Percentiles rank a stretch among this genome's conserved stretches.
Evolutionary conservation across 192 early-diverging fungal genomes (phyloP).

Genomic region (Mortierella hygrophila): DNA sequence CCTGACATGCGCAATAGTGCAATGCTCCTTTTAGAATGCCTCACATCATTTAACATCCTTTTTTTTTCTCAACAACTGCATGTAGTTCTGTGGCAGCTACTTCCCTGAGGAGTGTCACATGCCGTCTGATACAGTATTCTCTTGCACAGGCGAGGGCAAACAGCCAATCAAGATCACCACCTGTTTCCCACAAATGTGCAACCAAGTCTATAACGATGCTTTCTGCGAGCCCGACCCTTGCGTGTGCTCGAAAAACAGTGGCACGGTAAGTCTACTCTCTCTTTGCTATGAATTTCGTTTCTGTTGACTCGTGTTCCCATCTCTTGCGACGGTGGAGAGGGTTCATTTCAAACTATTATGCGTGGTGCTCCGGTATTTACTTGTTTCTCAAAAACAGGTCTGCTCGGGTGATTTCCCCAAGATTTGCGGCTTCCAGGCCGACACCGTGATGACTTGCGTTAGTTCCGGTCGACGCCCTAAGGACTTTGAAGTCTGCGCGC

Average conservation of each 20-base stretch:
- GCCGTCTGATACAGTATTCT: neutral
- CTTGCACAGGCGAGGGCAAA: neutral
- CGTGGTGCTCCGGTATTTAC: too few species aligned
- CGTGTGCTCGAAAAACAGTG: neutral
- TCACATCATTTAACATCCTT: neutral
- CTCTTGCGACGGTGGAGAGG: too few species aligned
- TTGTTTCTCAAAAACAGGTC: neutral
- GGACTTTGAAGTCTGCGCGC: neutral
- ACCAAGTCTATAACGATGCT: neutral
- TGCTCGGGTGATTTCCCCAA: neutral
- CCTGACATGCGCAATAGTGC: neutral
- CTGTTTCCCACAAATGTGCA: conserved; percentile 5
- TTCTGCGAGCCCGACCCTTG: conserved; percentile 6
- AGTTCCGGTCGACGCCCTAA: neutral
- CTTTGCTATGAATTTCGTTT: neutral
- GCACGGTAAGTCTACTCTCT: neutral
- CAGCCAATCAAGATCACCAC: neutral
- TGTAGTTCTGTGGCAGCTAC: conserved; percentile 9
- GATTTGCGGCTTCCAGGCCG: neutral
- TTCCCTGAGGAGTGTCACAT: conserved; percentile 3
- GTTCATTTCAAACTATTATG: too few species aligned
- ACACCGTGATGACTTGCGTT: neutral
- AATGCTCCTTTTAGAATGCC: neutral
- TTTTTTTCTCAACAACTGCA: neutral
- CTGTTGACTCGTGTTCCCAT: too few species aligned